phyloP scores from a whole-genome alignment of 768 basidiomycete species.

The Mycena sanguinolenta region DNA sequence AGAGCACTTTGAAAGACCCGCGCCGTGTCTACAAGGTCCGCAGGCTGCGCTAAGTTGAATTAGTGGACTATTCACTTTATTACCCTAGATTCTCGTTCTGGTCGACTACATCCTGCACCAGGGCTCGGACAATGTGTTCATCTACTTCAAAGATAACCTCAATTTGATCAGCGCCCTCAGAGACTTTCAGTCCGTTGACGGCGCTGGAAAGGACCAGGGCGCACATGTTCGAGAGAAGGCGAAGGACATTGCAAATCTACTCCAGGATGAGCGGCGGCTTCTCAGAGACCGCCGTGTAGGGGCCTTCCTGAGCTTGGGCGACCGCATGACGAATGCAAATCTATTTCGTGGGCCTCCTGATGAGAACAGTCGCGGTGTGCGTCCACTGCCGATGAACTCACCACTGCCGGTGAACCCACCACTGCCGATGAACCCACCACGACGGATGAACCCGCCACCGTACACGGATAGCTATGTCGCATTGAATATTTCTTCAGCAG shows the following conservation, averaged over 20 bases:
- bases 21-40: conserved; percentile 97
- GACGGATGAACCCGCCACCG: too few relatives aligned
- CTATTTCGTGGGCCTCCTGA: too few relatives aligned
- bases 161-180: conserved; percentile 99
- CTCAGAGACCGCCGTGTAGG: conserved; percentile 86
- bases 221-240: conserved; percentile 98
- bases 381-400: too few relatives aligned
- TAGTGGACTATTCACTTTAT: background rate
- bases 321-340: too few relatives aligned
- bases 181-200: conserved; percentile 97
- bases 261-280: conserved; percentile 88
- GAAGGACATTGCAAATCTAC: conserved; percentile 96
- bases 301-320: conserved; percentile 94
- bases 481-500: too few relatives aligned
- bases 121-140: conserved; percentile 97
- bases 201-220: conserved; percentile 96
- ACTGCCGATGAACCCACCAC: too few relatives aligned
- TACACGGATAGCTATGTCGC: too few relatives aligned
- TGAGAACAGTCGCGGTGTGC: too few relatives aligned
- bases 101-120: conserved; percentile 97
- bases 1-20: conserved; percentile 99
- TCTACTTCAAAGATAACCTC: conserved; percentile 97
- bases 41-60: background rate
- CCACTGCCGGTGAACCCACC: too few relatives aligned
- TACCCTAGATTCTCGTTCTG: conserved; percentile 82